These are phyloP conservation scores for Neurospora tetrasperma DNA, from an alignment of 495 filamentous ascomycete species.

Conservation along the genomic window DNA sequence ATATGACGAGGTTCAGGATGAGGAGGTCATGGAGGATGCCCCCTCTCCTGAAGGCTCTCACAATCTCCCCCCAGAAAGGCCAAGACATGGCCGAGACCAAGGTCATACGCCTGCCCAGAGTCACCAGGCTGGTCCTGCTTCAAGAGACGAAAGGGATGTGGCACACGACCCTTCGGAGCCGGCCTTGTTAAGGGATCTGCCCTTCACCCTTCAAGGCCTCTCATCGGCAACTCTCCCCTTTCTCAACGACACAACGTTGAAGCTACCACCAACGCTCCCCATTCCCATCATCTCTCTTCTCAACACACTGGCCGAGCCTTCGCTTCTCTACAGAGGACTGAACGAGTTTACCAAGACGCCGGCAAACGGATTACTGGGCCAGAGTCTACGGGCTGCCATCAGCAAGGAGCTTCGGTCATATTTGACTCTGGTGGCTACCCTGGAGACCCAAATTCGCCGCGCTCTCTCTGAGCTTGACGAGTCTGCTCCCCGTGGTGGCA, in stretches of 20 bases:
- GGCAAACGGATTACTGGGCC: slow-evolving; percentile 61
- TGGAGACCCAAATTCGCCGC: slow-evolving; percentile 88
- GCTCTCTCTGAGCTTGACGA: slow-evolving; percentile 61
- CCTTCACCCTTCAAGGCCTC: slow-evolving; percentile 89
- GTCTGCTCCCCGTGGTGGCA: slow-evolving; percentile 48
- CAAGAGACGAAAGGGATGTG: not conserved
- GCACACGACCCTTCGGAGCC: slow-evolving; percentile 46
- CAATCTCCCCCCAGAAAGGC: slow-evolving; percentile 25
- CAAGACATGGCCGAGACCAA: slow-evolving; percentile 14
- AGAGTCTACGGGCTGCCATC: slow-evolving; percentile 88
- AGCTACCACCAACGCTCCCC: slow-evolving; percentile 68
- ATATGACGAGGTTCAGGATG: slow-evolving; percentile 20
- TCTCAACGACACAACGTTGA: slow-evolving; percentile 48
- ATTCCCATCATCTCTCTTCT: slow-evolving; percentile 79
- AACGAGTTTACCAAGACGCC: slow-evolving; percentile 66
- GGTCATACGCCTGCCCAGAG: slow-evolving; percentile 8
- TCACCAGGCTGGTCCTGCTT: not conserved
- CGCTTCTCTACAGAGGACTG: slow-evolving; percentile 73
- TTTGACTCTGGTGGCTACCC: slow-evolving; percentile 78
- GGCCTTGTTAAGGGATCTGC: slow-evolving; percentile 76
- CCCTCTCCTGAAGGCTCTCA: slow-evolving; percentile 45
- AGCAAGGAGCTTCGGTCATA: slow-evolving; percentile 80
- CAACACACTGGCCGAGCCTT: slow-evolving; percentile 86
- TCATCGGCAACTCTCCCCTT: slow-evolving; percentile 80
- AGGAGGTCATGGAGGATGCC: slow-evolving; percentile 40